phyloP scores from a whole-genome alignment of 805 yeast genomes.

The Komagataella pseudopastoris region DNA sequence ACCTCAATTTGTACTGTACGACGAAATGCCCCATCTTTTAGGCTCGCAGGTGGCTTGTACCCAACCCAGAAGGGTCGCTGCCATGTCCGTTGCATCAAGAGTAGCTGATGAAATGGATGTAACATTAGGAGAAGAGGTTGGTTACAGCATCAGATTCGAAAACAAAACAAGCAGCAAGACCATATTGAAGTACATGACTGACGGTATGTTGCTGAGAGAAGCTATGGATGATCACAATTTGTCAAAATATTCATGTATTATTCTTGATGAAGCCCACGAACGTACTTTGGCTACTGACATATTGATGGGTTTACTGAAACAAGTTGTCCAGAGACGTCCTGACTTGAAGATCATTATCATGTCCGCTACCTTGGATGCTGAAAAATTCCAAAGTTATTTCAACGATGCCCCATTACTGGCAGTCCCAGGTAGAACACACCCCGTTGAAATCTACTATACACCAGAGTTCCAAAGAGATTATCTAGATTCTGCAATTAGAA shows the following conservation, averaged over 20 bases:
- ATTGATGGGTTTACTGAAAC: constrained; percentile 67
- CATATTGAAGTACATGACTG: constrained; percentile 79
- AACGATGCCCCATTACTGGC: constrained; percentile 87
- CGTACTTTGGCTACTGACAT: constrained; percentile 86
- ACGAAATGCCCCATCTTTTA: constrained; percentile 76
- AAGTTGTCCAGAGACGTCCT: constrained; percentile 44
- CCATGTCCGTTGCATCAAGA: constrained; percentile 78
- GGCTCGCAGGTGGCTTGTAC: constrained; percentile 58
- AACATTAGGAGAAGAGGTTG: constrained; percentile 75
- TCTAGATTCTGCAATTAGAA: constrained; percentile 86
- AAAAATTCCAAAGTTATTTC: constrained; percentile 85
- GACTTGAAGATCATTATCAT: constrained; percentile 72
- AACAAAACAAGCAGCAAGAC: constrained; percentile 58
- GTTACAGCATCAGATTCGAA: constrained; percentile 82
- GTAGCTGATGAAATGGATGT: constrained; percentile 84
- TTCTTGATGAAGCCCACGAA: constrained; percentile 97
- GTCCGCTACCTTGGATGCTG: constrained; percentile 94
- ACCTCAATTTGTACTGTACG: constrained; percentile 82
- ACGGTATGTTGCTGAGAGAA: constrained; percentile 88
- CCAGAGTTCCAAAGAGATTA: constrained; percentile 95
- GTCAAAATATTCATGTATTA: constrained; percentile 59
- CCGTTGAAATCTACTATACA: constrained; percentile 93
- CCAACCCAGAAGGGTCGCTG: constrained; percentile 94
- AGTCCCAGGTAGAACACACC: constrained; percentile 96
- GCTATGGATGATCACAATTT: constrained; percentile 65